phyloP scores from a whole-genome alignment of 306 rosid genomes.

The Rosa multiflora region DNA sequence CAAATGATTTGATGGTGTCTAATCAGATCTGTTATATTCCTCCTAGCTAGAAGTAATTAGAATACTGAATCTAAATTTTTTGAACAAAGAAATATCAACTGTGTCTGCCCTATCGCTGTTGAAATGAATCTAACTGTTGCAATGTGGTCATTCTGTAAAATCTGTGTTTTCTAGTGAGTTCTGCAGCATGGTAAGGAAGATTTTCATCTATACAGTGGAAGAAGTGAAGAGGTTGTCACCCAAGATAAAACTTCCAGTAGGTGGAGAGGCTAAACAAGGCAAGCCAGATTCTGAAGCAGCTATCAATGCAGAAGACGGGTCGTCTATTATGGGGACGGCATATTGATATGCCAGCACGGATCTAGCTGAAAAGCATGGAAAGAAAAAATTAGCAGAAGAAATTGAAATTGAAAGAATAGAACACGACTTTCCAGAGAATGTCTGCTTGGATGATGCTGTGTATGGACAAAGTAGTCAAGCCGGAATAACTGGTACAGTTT shows the following conservation, averaged over 20 bases:
- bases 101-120: not conserved
- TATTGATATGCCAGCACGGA: conserved; percentile 41
- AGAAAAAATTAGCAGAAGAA: conserved; percentile 27
- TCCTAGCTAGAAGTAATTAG: not conserved
- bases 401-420: conserved; percentile 22
- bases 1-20: not conserved
- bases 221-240: conserved; percentile 92
- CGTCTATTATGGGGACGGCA: conserved; percentile 66
- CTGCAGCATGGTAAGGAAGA: conserved; percentile 89
- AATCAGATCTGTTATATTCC: not conserved
- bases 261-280: conserved; percentile 54
- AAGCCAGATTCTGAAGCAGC: conserved; percentile 62
- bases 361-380: conserved; percentile 28
- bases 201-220: conserved; percentile 82
- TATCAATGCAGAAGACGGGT: conserved; percentile 69
- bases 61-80: not conserved
- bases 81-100: not conserved
- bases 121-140: not conserved
- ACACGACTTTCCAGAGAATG: conserved; percentile 20
- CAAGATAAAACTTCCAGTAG: conserved; percentile 58
- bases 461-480: not conserved
- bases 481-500: conserved; percentile 17
- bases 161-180: conserved; percentile 60
- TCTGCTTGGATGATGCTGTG: conserved; percentile 9
- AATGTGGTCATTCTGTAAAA: not conserved